Evolutionary conservation across 495 filamentous ascomycete genomes (phyloP).

Genomic region (Hyphodiscus hymeniophilus): DNA sequence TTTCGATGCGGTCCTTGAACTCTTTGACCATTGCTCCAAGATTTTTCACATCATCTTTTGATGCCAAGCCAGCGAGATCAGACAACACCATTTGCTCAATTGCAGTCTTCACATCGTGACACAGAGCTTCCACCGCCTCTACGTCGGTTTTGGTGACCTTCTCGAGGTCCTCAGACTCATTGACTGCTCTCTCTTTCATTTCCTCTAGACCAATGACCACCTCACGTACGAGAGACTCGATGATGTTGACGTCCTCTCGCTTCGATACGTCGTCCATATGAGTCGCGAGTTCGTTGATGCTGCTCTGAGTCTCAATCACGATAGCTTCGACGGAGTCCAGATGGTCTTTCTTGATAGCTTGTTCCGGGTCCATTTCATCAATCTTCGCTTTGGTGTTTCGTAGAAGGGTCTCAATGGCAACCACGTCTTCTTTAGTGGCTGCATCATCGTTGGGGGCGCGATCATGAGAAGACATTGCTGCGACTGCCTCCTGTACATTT

Average conservation of each 20-base stretch:
- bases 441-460: slow-evolving; percentile 29
- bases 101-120: slow-evolving; percentile 69
- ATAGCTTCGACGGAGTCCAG: slow-evolving; percentile 63
- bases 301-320: slow-evolving; percentile 62
- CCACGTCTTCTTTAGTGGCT: slow-evolving; percentile 65
- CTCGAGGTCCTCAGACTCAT: slow-evolving; percentile 55
- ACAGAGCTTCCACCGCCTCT: slow-evolving; percentile 67
- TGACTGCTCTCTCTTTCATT: slow-evolving; percentile 52
- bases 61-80: slow-evolving; percentile 55
- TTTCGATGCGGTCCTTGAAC: slow-evolving; percentile 59
- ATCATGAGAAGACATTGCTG: slow-evolving; percentile 35
- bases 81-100: slow-evolving; percentile 62
- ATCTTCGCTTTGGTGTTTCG: slow-evolving; percentile 75
- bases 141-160: slow-evolving; percentile 70
- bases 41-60: slow-evolving; percentile 49
- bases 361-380: slow-evolving; percentile 62
- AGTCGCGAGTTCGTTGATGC: slow-evolving; percentile 47
- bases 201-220: slow-evolving; percentile 67
- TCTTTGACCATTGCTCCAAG: slow-evolving; percentile 54
- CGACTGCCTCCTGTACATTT: slow-evolving; percentile 49
- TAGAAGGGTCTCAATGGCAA: slow-evolving; percentile 82
- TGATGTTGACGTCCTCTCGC: slow-evolving; percentile 66
- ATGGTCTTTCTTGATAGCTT: slow-evolving; percentile 63
- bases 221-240: slow-evolving; percentile 70
- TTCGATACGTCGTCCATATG: slow-evolving; percentile 57